These are phyloP conservation scores for Termitomyces eurrhizus DNA, from an alignment of 768 basidiomycete genomes.

Conservation along the genomic window DNA sequence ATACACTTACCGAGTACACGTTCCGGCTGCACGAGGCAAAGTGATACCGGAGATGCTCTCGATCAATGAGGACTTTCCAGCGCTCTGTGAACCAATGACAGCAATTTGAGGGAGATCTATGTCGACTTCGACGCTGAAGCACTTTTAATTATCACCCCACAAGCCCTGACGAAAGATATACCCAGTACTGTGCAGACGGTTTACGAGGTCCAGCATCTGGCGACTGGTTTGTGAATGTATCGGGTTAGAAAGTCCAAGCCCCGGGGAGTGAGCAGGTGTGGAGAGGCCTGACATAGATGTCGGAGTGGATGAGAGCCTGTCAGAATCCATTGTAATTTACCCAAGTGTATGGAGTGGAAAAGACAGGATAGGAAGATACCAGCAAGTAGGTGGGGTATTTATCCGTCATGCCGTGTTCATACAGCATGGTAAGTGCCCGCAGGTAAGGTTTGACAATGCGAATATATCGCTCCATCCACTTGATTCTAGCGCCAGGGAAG, in stretches of 20 bases:
- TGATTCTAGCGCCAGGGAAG: neutral
- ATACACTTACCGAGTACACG: slow-evolving; percentile 59
- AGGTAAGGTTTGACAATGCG: neutral
- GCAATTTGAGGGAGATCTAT: slow-evolving; percentile 73
- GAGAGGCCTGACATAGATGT: neutral
- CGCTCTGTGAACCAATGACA: slow-evolving; percentile 70
- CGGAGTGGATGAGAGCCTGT: neutral
- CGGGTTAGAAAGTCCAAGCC: slow-evolving; percentile 49
- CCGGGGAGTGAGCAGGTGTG: slow-evolving; percentile 27
- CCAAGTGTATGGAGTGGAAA: neutral
- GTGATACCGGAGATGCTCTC: slow-evolving; percentile 74
- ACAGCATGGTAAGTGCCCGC: neutral
- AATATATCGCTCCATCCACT: neutral
- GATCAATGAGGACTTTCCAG: slow-evolving; percentile 75
- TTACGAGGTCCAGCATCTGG: slow-evolving; percentile 49
- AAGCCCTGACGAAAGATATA: slow-evolving; percentile 18
- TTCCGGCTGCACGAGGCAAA: slow-evolving; percentile 67
- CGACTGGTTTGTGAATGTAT: slow-evolving; percentile 33
- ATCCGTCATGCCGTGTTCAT: neutral
- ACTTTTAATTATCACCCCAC: neutral
- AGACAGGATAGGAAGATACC: neutral
- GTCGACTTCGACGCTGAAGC: slow-evolving; percentile 60
- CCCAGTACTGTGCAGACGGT: slow-evolving; percentile 55
- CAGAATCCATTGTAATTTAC: neutral
- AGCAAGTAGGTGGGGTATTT: neutral